Conservation (phyloP, 768 basidiomycete species). For the Psilocybe cubensis region DNA sequence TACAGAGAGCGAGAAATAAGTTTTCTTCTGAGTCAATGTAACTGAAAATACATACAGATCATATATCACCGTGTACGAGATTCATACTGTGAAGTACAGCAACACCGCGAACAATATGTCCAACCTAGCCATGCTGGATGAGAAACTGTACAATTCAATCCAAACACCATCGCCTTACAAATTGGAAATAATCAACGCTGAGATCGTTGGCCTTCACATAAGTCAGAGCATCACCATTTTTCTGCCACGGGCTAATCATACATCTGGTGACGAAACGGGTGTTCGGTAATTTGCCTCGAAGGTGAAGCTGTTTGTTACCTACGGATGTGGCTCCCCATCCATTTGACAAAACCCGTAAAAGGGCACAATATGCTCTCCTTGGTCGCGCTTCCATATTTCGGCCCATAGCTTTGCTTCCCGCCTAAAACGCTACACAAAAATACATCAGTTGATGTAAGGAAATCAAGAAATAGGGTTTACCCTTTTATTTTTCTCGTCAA, state of each 20-base stretch:
- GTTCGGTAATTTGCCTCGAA: no score
- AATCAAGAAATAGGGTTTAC: constrained; percentile 28
- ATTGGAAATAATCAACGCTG: constrained; percentile 41
- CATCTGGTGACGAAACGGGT: constrained; percentile 37
- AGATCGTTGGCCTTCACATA: constrained; percentile 46
- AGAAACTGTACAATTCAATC: background rate
- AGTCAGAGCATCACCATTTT: constrained; percentile 50
- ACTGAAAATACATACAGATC: constrained; percentile 39
- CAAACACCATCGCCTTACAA: constrained; percentile 33
- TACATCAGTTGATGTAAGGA: background rate
- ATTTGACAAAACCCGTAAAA: constrained; percentile 60
- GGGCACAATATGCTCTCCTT: constrained; percentile 54
- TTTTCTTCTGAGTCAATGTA: background rate
- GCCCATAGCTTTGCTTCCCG: constrained; percentile 60
- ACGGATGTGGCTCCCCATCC: constrained; percentile 60
- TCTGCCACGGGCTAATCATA: constrained; percentile 63
- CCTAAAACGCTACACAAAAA: constrained; percentile 45
- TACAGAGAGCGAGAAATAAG: background rate
- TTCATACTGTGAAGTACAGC: constrained; percentile 54
- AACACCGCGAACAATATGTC: constrained; percentile 48
- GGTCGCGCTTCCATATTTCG: constrained; percentile 54
- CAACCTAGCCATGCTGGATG: constrained; percentile 36
- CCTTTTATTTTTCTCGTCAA: constrained; percentile 45
- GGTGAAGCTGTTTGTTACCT: constrained; percentile 11
- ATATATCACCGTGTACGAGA: constrained; percentile 59